Base-by-base conservation (phyloP, 2,329 filamentous ascomycete species). In the Zalaria sp. region DNA sequence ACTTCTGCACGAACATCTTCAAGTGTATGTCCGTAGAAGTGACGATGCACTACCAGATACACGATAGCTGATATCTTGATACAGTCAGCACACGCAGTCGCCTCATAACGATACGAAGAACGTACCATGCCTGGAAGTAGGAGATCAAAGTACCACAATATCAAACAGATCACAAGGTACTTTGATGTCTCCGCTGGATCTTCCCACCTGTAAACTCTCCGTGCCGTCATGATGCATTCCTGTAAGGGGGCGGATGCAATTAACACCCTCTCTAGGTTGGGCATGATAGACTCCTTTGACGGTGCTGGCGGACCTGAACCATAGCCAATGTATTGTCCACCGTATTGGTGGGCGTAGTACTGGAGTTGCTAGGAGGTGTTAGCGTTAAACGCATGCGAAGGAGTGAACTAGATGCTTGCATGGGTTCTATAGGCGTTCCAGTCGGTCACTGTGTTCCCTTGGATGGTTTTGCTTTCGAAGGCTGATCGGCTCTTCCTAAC, bases 201-300 rank as follows among this genome's bases (percentile, higher is more conserved):
- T 27, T 63, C 57, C 61, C 60, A 64, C 2, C 54, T 53, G 40
- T 64, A 65, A 1, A 63, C 48, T 11, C 52, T 49, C 5, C 60
- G 49, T 1, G 56, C 49, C 1, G 56, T 56, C 50, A 59, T 60
- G 40, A 60, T 44, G 10, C 58, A 46, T 26, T 55, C 52, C 38
- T 64, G 60, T 5, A 62, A 44, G 0, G 59, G 58, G 4, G 58
- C 55, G 4, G 59, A 60, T 2, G 61, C 55, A 26, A 62, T 52
- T 5, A 63, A 50, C 1, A 64, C 41, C n/a, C 60, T 52, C 43
- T 64, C 59, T 31, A 62, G 39, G 37, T 54, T 58, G 0, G 57
- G 57, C 50, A 57, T 51, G 25, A 60, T 52, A 3, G 53, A 53
- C 8, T 58, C 51, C 37, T 59, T 58, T 2, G 50, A 54, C 0